Evolutionary conservation across 306 rosid species (phyloP), one percentile per base, ranked within the genome.

Genomic region (Benincasa hispida): DNA sequence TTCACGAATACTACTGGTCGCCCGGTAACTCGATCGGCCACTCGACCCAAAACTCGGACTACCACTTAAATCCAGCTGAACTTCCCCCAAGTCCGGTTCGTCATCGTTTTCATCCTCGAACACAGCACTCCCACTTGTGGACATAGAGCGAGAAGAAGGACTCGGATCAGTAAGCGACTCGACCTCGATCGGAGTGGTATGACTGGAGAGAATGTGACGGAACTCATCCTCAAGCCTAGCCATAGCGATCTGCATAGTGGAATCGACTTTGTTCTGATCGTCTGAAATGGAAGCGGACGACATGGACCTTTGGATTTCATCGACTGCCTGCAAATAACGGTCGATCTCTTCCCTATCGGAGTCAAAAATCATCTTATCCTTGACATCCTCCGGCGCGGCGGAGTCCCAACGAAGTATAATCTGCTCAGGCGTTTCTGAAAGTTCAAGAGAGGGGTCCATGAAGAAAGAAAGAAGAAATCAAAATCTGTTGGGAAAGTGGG

Each of bases 171-270:
- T 9, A 14, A 87, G 86, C 3, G 91, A 84, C 14, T 88, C 90
- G 22, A 86, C 19, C 74, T 91, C 93, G 84, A 95, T 82, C 6
- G 98, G 87, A 79, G 79, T 67, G 12, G 93, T 95, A 74, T 95
- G 92, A 13, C 76, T 76, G 76, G 93, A 80, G 17, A 95, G 88
- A 82, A 95, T 90, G 86, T 87, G 89, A 19, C 98, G 99, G 62
- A 95, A 91, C 88, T 95, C 99, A 58, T 95, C 99, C 77, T 92
- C 99, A 1, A 95, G 83, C 1, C 98, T 87, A 21, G 99, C 98
- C 99, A 95, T 95, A 84, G 98, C 98, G 92, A 95, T 92, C 93
- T 90, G 98, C 68, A 92, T 81, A 39, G 96, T 82, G 35, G 96
- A 89, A 88, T 78, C 84, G 78, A 81, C 88, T 50, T 91, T 89